Evolutionary conservation across 2,329 filamentous ascomycete species (phyloP).

Genomic region (Hirsutella rhossiliensis): DNA sequence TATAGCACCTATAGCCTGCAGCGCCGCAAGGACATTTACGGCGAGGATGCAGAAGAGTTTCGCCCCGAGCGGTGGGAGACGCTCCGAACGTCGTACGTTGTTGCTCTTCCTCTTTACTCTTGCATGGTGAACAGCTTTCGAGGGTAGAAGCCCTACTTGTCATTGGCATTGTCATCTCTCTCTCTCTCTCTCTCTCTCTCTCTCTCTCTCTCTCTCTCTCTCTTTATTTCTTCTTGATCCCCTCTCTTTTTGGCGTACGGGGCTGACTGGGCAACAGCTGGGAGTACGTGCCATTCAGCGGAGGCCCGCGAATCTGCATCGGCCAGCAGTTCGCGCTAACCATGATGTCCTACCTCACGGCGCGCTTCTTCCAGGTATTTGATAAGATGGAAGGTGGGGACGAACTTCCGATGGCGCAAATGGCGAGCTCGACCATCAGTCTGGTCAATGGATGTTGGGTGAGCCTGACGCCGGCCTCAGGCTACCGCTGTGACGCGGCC

Average conservation of each 20-base stretch:
- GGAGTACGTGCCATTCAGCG: conserved; percentile 31
- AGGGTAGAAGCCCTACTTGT: too few relatives aligned
- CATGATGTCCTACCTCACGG: conserved; percentile 24
- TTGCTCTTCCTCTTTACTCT: too few relatives aligned
- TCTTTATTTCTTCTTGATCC: too few relatives aligned
- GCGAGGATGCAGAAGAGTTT: conserved; percentile 28
- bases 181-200: too few relatives aligned
- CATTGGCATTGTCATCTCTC: too few relatives aligned
- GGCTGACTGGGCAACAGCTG: too few relatives aligned
- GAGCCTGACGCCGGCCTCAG: conserved; percentile 10
- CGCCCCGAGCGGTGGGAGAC: conserved; percentile 30
- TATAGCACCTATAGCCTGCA: conserved; percentile 24
- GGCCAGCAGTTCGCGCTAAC: conserved; percentile 29
- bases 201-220: too few relatives aligned
- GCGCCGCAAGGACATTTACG: conserved; percentile 27
- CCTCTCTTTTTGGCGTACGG: too few relatives aligned
- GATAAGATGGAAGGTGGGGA: conserved; percentile 14
- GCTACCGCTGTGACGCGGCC: too few relatives aligned
- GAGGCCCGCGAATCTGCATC: conserved; percentile 31
- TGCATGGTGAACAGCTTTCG: too few relatives aligned
- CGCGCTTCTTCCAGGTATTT: conserved; percentile 21
- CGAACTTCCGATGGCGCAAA: conserved; percentile 13
- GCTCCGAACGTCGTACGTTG: conserved; percentile 22
- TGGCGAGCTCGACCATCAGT: conserved; percentile 11
- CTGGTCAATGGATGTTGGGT: conserved; percentile 15